Evolutionary conservation across 805 yeast species (phyloP).

Genomic region (Starmerella sp.): DNA sequence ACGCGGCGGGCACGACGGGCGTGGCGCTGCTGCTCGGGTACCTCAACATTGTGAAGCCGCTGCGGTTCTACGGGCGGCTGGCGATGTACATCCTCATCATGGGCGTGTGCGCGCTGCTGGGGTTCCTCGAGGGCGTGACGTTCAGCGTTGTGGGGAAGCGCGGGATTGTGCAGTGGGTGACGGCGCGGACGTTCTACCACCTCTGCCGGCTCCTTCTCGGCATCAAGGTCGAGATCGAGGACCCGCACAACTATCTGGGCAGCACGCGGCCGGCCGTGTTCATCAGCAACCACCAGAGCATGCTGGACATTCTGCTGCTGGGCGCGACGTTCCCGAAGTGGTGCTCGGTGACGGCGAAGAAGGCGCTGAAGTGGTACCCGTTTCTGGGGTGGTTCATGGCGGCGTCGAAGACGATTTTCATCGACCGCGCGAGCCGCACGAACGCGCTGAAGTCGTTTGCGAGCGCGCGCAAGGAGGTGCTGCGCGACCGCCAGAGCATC

Average conservation of each 20-base stretch:
- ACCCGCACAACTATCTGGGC: constrained; percentile 40
- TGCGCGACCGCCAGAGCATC: constrained; percentile 54
- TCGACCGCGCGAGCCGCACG: constrained; percentile 68
- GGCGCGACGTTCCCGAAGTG: constrained; percentile 80
- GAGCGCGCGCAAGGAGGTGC: constrained; percentile 52
- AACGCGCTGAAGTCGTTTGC: constrained; percentile 68
- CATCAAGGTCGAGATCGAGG: constrained; percentile 54
- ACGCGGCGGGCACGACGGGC: constrained; percentile 9
- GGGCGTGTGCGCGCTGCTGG: constrained; percentile 28
- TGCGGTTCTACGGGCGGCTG: constrained; percentile 29
- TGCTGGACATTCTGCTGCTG: constrained; percentile 68
- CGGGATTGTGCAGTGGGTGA: constrained; percentile 75
- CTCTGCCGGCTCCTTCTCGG: constrained; percentile 54
- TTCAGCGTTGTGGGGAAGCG: constrained; percentile 61
- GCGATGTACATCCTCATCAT: constrained; percentile 26
- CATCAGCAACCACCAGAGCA: constrained; percentile 83
- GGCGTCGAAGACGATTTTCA: constrained; percentile 78
- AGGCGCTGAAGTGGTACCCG: constrained; percentile 71
- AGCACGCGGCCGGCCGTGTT: constrained; percentile 58
- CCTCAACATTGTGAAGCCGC: constrained; percentile 27
- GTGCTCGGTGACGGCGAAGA: constrained; percentile 87
- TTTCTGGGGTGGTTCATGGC: constrained; percentile 96
- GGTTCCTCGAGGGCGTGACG: constrained; percentile 45
- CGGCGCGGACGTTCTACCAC: constrained; percentile 70
- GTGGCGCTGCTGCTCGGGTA: constrained; percentile 25